A percentile compares a stretch with the other conserved stretches of the same genome.
Conservation (phyloP, 441 rosid genomes). For the Erysimum cheiri region DNA sequence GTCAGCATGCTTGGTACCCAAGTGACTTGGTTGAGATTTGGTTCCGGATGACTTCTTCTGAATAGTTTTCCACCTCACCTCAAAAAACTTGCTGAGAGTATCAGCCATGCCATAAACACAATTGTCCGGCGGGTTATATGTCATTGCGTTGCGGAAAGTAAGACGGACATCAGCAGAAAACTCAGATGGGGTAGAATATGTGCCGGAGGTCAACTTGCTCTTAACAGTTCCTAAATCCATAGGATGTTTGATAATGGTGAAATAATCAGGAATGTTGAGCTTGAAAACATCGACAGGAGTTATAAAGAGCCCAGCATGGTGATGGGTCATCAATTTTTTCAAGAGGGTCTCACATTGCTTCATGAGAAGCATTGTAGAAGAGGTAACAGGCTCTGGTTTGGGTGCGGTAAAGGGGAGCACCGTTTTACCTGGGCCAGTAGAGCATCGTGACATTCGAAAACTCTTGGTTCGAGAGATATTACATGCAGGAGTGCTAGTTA, state of each 20-base stretch:
- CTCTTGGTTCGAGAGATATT: constrained; percentile 54
- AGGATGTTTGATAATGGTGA: constrained; percentile 74
- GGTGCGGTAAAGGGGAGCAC: constrained; percentile 44
- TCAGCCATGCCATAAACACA: constrained; percentile 70
- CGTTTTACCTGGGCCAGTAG: constrained; percentile 53
- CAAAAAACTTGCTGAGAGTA: constrained; percentile 67
- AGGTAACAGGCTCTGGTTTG: constrained; percentile 43
- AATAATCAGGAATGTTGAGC: constrained; percentile 86
- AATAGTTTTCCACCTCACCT: constrained; percentile 74
- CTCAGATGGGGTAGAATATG: constrained; percentile 59
- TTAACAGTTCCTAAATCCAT: constrained; percentile 93
- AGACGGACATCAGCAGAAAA: constrained; percentile 84
- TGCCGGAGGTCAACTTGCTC: constrained; percentile 60
- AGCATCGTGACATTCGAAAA: constrained; percentile 45
- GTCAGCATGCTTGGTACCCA: constrained; percentile 36
- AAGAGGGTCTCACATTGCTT: constrained; percentile 74
- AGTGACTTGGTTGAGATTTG: constrained; percentile 42
- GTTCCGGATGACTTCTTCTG: constrained; percentile 65
- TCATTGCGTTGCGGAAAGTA: constrained; percentile 81
- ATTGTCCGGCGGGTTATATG: constrained; percentile 81
- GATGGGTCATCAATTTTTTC: constrained; percentile 63
- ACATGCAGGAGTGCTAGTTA: constrained; percentile 51
- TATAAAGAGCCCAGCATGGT: constrained; percentile 64
- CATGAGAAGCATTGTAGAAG: constrained; percentile 47
- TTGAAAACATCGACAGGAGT: constrained; percentile 73